A percentile compares a stretch with the other conserved stretches of the same genome.
Conservation (phyloP, 257 asterid genomes). For the Verbascum thapsus region DNA sequence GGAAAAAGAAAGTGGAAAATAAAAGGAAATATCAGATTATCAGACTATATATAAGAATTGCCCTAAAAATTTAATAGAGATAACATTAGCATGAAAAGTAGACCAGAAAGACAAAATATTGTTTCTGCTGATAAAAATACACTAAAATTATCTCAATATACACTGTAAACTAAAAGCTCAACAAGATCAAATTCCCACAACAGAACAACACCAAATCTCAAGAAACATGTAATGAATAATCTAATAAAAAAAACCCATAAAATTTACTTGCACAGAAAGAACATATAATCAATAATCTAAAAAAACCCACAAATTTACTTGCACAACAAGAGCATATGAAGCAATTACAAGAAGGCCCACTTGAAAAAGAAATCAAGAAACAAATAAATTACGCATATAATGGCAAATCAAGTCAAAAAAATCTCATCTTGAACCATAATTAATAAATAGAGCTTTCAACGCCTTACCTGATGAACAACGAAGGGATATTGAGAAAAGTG, state of each 20-base stretch:
- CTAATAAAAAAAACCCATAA: conserved; percentile 6
- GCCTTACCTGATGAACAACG: conserved; percentile 37
- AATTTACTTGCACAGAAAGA: conserved; percentile 2
- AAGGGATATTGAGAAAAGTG: conserved; percentile 21
- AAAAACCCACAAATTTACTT: conserved; percentile 17
- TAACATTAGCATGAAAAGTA: conserved; percentile 1
- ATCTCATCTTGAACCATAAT: conserved; percentile 12
- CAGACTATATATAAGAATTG: conserved; percentile 11
- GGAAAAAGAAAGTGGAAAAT: neutral
- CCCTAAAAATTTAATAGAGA: neutral
- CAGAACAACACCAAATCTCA: neutral
- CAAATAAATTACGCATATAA: neutral
- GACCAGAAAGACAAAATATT: neutral
- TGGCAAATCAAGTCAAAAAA: conserved; percentile 15
- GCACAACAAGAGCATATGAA: conserved; percentile 5
- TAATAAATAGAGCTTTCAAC: conserved; percentile 26
- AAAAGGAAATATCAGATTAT: conserved; percentile 13
- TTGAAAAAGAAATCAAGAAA: conserved; percentile 25
- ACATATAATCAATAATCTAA: neutral
- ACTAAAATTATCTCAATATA: conserved; percentile 6
- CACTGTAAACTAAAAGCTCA: neutral
- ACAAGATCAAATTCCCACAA: conserved; percentile 14
- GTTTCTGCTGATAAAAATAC: neutral
- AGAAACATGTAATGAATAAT: neutral
- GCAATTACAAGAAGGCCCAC: conserved; percentile 29